Evolutionary conservation across 2,329 filamentous ascomycete genomes (phyloP).

Genomic region (Amphichorda felina): DNA sequence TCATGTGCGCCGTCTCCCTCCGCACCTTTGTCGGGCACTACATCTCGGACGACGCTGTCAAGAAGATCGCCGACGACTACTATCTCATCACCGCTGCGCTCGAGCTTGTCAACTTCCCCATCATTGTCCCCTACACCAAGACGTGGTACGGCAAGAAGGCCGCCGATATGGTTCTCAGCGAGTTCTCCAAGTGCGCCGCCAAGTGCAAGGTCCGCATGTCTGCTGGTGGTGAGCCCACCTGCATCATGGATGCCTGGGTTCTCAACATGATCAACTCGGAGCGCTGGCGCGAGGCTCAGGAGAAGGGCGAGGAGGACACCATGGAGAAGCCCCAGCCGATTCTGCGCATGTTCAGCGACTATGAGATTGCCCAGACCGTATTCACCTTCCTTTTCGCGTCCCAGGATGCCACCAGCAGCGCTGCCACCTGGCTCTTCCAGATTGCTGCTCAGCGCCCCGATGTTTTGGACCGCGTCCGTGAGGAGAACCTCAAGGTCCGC

Average conservation of each 20-base stretch:
- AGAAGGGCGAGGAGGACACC: constrained; percentile 56
- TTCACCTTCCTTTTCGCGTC: constrained; percentile 97
- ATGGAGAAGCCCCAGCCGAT: constrained; percentile 73
- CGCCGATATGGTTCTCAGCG: constrained; percentile 78
- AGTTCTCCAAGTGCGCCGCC: constrained; percentile 83
- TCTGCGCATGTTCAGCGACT: constrained; percentile 78
- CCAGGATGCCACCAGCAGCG: constrained; percentile 91
- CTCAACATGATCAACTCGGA: constrained; percentile 78
- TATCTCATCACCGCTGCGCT: constrained; percentile 92
- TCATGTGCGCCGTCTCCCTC: constrained; percentile 91
- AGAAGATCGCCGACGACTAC: constrained; percentile 93
- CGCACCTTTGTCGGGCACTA: constrained; percentile 97
- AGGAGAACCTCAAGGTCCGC: constrained; percentile 73
- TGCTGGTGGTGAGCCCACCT: constrained; percentile 73
- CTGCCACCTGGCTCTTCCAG: constrained; percentile 92
- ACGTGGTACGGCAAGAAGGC: constrained; percentile 97
- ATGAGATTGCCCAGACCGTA: constrained; percentile 84
- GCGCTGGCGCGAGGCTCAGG: constrained; percentile 67
- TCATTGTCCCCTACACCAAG: constrained; percentile 90
- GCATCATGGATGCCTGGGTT: constrained; percentile 95
- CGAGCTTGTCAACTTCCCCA: constrained; percentile 95
- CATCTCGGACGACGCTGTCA: constrained; percentile 78
- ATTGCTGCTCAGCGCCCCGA: constrained; percentile 90
- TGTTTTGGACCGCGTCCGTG: constrained; percentile 75
- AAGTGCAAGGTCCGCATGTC: constrained; percentile 91